Evolutionary conservation across 2,329 filamentous ascomycete genomes (phyloP).

Genomic region (Fusarium burgessii): DNA sequence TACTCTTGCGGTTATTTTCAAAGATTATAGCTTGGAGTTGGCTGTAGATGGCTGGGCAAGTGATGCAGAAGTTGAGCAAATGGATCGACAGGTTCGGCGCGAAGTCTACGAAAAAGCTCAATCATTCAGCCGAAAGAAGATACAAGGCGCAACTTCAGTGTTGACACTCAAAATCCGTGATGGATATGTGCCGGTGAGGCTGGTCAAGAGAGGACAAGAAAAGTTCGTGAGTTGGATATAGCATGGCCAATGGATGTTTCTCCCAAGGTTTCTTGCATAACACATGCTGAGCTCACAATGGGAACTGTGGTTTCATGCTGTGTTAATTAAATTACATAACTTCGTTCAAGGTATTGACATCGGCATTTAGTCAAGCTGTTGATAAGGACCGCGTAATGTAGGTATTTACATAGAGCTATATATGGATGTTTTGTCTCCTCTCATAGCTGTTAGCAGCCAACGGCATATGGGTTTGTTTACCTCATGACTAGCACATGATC

Average conservation of each 20-base stretch:
- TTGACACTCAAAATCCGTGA: constrained; percentile 78
- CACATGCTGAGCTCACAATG: not conserved
- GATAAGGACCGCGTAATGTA: not conserved
- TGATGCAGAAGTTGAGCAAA: constrained; percentile 65
- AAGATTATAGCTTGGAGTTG: constrained; percentile 75
- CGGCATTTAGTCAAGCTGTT: not conserved
- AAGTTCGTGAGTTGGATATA: constrained; percentile 65
- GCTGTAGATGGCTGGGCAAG: constrained; percentile 71
- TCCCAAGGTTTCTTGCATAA: not conserved
- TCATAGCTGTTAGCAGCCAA: not conserved
- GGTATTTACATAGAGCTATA: not conserved
- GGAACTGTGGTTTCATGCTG: not conserved
- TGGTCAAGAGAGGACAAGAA: constrained; percentile 78
- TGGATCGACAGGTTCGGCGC: constrained; percentile 60
- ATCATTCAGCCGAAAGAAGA: constrained; percentile 61
- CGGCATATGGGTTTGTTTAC: not conserved
- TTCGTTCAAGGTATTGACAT: not conserved
- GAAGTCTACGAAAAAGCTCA: constrained; percentile 72
- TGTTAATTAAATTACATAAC: not conserved
- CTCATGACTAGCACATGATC: constrained; percentile 4
- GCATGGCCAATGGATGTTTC: not conserved
- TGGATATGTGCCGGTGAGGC: constrained; percentile 72
- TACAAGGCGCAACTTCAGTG: constrained; percentile 69
- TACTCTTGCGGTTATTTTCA: constrained; percentile 66
- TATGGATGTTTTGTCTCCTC: not conserved